Conservation (phyloP, 768 basidiomycete genomes). For the Leccinum barrowsii region DNA sequence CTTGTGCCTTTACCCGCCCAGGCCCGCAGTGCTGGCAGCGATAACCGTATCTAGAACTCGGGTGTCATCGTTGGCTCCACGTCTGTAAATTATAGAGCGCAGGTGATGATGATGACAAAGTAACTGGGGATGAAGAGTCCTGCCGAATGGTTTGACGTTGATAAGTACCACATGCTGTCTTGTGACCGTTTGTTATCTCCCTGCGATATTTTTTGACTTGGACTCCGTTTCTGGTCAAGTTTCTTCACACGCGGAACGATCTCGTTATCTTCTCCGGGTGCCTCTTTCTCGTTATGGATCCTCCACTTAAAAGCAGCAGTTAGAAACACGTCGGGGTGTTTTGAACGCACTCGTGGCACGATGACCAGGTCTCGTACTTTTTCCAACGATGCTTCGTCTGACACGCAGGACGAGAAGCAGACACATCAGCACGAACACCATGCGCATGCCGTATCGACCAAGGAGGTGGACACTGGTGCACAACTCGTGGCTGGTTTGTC, state of each 20-base stretch:
- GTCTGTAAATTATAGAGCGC: background rate
- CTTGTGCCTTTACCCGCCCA: background rate
- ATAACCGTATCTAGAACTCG: background rate
- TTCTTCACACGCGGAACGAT: conserved; percentile 8
- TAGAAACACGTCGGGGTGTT: background rate
- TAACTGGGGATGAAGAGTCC: background rate
- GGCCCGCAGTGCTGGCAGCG: background rate
- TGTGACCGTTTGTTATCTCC: conserved; percentile 12
- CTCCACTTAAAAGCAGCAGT: conserved; percentile 7
- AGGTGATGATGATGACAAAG: background rate
- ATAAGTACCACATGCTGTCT: background rate
- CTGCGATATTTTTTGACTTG: background rate
- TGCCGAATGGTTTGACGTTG: background rate
- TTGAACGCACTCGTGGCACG: background rate
- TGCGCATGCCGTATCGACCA: conserved; percentile 33
- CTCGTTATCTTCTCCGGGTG: background rate
- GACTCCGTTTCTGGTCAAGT: background rate
- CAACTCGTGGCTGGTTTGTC: conserved; percentile 47
- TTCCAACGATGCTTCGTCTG: conserved; percentile 12
- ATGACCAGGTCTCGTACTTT: conserved; percentile 1
- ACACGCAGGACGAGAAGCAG: conserved; percentile 12
- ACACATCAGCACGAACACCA: conserved; percentile 7
- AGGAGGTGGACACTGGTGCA: conserved; percentile 61
- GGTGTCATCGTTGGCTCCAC: background rate
- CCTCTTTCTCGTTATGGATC: background rate